A percentile compares a stretch with the other conserved stretches of the same genome.
Evolutionary conservation across 2,329 filamentous ascomycete genomes (phyloP).

Genomic region (Diaporthe destruens): DNA sequence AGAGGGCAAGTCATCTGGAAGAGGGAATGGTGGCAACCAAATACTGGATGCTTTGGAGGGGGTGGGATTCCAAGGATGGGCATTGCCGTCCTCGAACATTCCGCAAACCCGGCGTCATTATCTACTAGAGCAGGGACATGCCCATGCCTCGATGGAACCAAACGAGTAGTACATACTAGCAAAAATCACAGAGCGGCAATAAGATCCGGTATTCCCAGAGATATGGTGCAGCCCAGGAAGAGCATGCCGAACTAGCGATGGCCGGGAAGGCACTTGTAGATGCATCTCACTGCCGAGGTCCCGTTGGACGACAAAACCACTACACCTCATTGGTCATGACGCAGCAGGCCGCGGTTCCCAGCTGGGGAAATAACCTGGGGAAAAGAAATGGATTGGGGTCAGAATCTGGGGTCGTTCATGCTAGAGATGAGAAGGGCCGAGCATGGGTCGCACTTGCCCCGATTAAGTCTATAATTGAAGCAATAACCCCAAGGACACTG

Average conservation of each 20-base stretch:
- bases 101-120: conserved; percentile 28
- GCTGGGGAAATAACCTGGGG: conserved; percentile 31
- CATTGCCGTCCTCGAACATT: conserved; percentile 18
- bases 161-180: not conserved
- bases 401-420: conserved; percentile 30
- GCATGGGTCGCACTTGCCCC: not conserved
- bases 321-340: conserved; percentile 1
- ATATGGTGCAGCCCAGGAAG: not conserved
- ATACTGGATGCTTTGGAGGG: not conserved
- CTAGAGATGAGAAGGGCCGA: conserved; percentile 13
- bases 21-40: not conserved
- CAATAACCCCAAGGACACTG: not conserved
- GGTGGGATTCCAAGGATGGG: not conserved
- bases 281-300: conserved; percentile 20
- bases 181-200: not conserved
- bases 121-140: conserved; percentile 15
- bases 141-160: not conserved
- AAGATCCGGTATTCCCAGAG: not conserved
- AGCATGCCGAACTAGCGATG: conserved; percentile 1
- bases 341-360: not conserved
- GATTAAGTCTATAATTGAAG: not conserved
- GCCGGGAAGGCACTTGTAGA: conserved; percentile 15
- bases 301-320: conserved; percentile 26
- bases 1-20: too few relatives aligned
- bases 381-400: conserved; percentile 5